Evolutionary conservation across 2,329 filamentous ascomycete species (phyloP).

Genomic region (Fusarium kyushuense): DNA sequence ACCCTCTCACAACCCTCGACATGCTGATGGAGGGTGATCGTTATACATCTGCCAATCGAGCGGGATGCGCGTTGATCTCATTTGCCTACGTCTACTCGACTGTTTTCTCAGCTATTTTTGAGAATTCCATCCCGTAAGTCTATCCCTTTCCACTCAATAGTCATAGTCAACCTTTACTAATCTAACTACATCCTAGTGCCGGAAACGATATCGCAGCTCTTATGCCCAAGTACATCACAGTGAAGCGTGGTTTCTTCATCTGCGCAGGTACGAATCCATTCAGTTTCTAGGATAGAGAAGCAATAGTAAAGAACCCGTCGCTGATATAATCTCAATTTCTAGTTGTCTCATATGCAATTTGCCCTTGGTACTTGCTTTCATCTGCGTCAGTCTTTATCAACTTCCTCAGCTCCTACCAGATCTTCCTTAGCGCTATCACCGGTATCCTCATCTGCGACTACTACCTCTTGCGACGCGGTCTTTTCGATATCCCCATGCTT

Average conservation of each 20-base stretch:
- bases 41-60: slow-evolving; percentile 3
- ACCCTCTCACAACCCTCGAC: slow-evolving; percentile 7
- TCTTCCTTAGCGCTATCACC: slow-evolving; percentile 17
- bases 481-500: slow-evolving; percentile 13
- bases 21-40: slow-evolving; percentile 21
- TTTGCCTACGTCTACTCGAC: slow-evolving; percentile 19
- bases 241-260: slow-evolving; percentile 21
- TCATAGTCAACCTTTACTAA: too few species aligned
- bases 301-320: fast-evolving
- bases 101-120: slow-evolving; percentile 6
- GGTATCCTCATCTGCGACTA: slow-evolving; percentile 22
- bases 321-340: fast-evolving
- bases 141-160: fast-evolving
- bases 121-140: slow-evolving; percentile 18
- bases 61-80: slow-evolving; percentile 8
- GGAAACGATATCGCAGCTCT: slow-evolving; percentile 21
- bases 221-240: slow-evolving; percentile 18
- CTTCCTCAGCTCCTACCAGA: slow-evolving; percentile 23
- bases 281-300: fast-evolving
- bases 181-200: too few species aligned
- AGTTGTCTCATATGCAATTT: slow-evolving; percentile 15
- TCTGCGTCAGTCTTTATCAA: slow-evolving; percentile 20
- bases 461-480: slow-evolving; percentile 2
- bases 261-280: slow-evolving; percentile 2
- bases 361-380: slow-evolving; percentile 11